Evolutionary conservation across 108 stramenopile genomes (phyloP), one percentile per base, ranked within the genome.

Genomic region (Seminavis robusta): DNA sequence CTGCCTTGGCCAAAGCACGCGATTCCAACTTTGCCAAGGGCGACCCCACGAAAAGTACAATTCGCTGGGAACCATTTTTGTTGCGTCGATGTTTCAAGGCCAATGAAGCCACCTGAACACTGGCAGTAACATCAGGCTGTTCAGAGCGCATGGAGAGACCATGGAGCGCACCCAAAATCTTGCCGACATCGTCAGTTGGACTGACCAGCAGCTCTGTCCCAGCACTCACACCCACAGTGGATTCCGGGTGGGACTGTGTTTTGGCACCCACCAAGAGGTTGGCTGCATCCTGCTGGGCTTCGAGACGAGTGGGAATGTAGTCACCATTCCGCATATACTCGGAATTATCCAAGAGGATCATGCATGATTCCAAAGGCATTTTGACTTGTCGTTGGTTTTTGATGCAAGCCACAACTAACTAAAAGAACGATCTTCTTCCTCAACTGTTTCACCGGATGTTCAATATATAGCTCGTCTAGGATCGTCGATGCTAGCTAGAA

Each of bases 291-390:
- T 91, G 79, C 73, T 98, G 97, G 21, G 97, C 95, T 55, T 97
- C 95, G 67, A 98, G 73, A 25, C 98, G 94, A n/a, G 94, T 93
- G 17, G 98, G 98, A 39, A 92, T 69, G 85, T 95, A 99, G 63
- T 99, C 98, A 15, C 97, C 97, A 65, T 99, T 99, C 37, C 98
- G 74, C 95, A 97, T 98, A 72, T 79, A 96, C 67, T 99, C 95
- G 56, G 94, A 95, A 66, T 90, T 97, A 76, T 99, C 98, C 63
- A 99, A 71, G 48, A 97, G 87, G 63, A 98, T 92, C 91, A 98
- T 97, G 60, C 94, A 95, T 24, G 88, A 86, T 77, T 98, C 98
- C 58, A 98, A 86, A 27, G 92, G 94, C 95, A 98, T 97, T n/a
- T n/a, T n/a, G n/a, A n/a, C n/a, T n/a, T n/a, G n/a, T n/a, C n/a